Percentiles rank a stretch among this genome's conserved stretches.
phyloP scores from a whole-genome alignment of 495 filamentous ascomycete genomes.

The Echria macrotheca region DNA sequence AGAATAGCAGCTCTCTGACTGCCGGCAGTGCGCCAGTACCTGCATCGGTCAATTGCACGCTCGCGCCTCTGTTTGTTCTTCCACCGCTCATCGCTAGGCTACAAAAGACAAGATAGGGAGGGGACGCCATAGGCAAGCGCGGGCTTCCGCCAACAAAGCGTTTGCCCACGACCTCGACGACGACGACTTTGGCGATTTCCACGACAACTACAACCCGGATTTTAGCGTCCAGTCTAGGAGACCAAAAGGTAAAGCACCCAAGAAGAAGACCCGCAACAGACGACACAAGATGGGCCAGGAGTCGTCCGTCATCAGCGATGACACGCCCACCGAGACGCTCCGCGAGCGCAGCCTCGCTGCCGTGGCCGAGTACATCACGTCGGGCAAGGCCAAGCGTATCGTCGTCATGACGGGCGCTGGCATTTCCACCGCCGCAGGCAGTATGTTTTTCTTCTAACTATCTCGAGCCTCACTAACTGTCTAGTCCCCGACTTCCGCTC shows the following conservation, averaged over 20 bases:
- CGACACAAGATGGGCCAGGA: slow-evolving; percentile 48
- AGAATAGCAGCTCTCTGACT: too few relatives aligned
- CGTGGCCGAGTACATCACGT: slow-evolving; percentile 69
- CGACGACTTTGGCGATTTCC: slow-evolving; percentile 9
- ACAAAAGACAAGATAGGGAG: slow-evolving; percentile 29
- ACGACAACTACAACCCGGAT: slow-evolving; percentile 16
- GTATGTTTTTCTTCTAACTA: slow-evolving; percentile 28
- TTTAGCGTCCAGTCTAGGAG: slow-evolving; percentile 14
- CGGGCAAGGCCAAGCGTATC: slow-evolving; percentile 58
- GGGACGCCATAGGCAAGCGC: slow-evolving; percentile 10
- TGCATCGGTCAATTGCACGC: not conserved
- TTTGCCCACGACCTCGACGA: not conserved
- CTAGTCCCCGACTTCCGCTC: slow-evolving; percentile 72
- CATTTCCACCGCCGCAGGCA: slow-evolving; percentile 55
- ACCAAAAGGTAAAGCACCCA: slow-evolving; percentile 8
- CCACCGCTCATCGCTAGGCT: too few relatives aligned
- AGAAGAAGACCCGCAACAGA: slow-evolving; percentile 25
- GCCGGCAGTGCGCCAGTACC: too few relatives aligned
- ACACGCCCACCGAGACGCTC: slow-evolving; percentile 58
- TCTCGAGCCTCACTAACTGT: slow-evolving; percentile 17
- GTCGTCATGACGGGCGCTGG: slow-evolving; percentile 75
- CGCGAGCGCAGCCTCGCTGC: slow-evolving; percentile 60
- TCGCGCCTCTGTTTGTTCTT: not conserved
- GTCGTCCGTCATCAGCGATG: slow-evolving; percentile 53
- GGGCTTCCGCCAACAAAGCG: slow-evolving; percentile 14